Evolutionary conservation across 768 basidiomycete genomes (phyloP).

Genomic region (Pleurotus sapidus): DNA sequence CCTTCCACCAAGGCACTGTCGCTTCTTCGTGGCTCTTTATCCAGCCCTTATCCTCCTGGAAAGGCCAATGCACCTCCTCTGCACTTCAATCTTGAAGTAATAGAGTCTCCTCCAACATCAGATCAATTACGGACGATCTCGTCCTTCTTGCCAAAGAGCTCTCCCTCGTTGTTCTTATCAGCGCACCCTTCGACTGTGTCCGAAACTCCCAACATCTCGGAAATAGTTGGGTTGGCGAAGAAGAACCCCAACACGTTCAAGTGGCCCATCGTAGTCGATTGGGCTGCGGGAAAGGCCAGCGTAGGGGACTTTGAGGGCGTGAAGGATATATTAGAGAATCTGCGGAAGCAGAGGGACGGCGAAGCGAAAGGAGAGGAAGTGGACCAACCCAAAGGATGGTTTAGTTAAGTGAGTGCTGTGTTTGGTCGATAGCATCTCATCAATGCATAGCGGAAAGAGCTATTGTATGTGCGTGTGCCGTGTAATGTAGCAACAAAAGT

Average conservation of each 20-base stretch:
- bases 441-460: too few relatives aligned
- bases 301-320: conserved; percentile 72
- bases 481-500: too few relatives aligned
- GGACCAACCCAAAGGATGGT: conserved; percentile 54
- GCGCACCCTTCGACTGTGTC: conserved; percentile 53
- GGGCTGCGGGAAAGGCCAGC: conserved; percentile 61
- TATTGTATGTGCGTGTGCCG: too few relatives aligned
- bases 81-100: conserved; percentile 67
- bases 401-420: conserved; percentile 27
- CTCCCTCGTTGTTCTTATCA: conserved; percentile 51
- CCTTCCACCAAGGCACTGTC: conserved; percentile 60
- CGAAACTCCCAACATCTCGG: conserved; percentile 37
- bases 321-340: conserved; percentile 57
- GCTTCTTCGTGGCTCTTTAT: conserved; percentile 56
- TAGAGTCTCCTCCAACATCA: conserved; percentile 65
- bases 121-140: conserved; percentile 71
- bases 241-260: conserved; percentile 61
- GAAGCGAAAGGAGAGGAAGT: conserved; percentile 46
- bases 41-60: conserved; percentile 58
- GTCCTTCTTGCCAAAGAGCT: conserved; percentile 49
- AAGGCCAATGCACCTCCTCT: conserved; percentile 48
- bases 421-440: too few relatives aligned
- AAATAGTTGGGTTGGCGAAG: conserved; percentile 46
- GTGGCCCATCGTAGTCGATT: conserved; percentile 83
- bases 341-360: conserved; percentile 67